Evolutionary conservation across 306 rosid genomes (phyloP).

Genomic region (Styphnolobium japonicum): DNA sequence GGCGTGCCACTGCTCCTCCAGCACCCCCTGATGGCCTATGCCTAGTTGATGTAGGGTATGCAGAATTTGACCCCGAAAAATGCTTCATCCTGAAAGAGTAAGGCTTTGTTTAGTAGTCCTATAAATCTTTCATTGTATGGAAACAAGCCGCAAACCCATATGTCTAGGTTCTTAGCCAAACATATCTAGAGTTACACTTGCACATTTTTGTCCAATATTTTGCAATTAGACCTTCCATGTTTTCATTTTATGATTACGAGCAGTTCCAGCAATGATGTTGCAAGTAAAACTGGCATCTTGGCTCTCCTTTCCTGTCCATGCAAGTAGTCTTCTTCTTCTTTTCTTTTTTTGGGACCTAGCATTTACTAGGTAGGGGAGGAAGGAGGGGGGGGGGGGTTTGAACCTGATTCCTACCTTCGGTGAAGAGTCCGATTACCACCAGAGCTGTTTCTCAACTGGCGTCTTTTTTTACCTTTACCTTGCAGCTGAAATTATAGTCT

Average conservation of each 20-base stretch:
- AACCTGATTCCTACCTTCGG: too few relatives aligned
- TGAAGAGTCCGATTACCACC: too few relatives aligned
- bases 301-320: neutral
- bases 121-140: neutral
- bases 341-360: too few relatives aligned
- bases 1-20: slow-evolving; percentile 97
- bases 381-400: too few relatives aligned
- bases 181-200: neutral
- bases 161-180: neutral
- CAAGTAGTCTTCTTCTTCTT: too few relatives aligned
- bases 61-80: slow-evolving; percentile 52
- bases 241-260: neutral
- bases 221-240: neutral
- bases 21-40: slow-evolving; percentile 93
- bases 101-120: neutral
- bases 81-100: slow-evolving; percentile 53
- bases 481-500: neutral
- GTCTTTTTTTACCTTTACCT: too few relatives aligned
- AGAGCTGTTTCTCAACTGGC: too few relatives aligned
- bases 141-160: neutral
- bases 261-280: neutral
- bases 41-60: slow-evolving; percentile 86
- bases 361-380: too few relatives aligned
- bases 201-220: neutral
- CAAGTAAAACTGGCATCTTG: neutral